These are phyloP conservation scores for Cryomyces antarcticus DNA, from an alignment of 495 filamentous ascomycete species.

Conservation along the genomic window DNA sequence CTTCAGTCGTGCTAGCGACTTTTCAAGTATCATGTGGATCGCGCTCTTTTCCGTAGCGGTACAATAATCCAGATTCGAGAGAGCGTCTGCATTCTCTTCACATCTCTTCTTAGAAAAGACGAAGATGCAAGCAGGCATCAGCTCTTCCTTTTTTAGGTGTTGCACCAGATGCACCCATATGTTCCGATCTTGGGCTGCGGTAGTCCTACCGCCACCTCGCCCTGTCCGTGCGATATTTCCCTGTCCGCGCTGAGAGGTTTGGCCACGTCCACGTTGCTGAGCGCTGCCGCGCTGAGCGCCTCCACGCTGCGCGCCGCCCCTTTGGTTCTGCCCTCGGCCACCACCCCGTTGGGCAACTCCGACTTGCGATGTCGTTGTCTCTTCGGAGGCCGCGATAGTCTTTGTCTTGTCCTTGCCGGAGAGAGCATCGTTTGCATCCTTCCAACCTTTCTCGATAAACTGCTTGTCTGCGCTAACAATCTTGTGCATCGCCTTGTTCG, in stretches of 20 bases:
- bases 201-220: slow-evolving; percentile 63
- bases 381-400: slow-evolving; percentile 28
- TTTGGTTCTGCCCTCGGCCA: slow-evolving; percentile 18
- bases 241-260: slow-evolving; percentile 35
- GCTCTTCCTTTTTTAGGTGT: slow-evolving; percentile 63
- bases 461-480: slow-evolving; percentile 85
- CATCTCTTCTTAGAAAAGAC: slow-evolving; percentile 97
- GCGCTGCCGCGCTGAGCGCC: slow-evolving; percentile 26
- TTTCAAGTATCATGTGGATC: slow-evolving; percentile 94
- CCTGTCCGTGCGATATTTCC: slow-evolving; percentile 81
- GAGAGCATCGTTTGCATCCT: slow-evolving; percentile 69
- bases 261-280: slow-evolving; percentile 35
- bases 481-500: slow-evolving; percentile 73
- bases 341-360: slow-evolving; percentile 8
- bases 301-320: slow-evolving; percentile 30
- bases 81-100: slow-evolving; percentile 87
- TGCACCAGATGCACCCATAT: slow-evolving; percentile 94
- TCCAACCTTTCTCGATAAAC: slow-evolving; percentile 82
- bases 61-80: slow-evolving; percentile 86
- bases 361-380: slow-evolving; percentile 10
- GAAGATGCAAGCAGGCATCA: slow-evolving; percentile 87
- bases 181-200: slow-evolving; percentile 79
- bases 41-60: slow-evolving; percentile 84
- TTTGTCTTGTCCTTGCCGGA: slow-evolving; percentile 67
- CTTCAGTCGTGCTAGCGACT: slow-evolving; percentile 79